phyloP scores from a whole-genome alignment of 1,284 basidiomycete genomes.

The Anthracocystis panici-leucophaei region DNA sequence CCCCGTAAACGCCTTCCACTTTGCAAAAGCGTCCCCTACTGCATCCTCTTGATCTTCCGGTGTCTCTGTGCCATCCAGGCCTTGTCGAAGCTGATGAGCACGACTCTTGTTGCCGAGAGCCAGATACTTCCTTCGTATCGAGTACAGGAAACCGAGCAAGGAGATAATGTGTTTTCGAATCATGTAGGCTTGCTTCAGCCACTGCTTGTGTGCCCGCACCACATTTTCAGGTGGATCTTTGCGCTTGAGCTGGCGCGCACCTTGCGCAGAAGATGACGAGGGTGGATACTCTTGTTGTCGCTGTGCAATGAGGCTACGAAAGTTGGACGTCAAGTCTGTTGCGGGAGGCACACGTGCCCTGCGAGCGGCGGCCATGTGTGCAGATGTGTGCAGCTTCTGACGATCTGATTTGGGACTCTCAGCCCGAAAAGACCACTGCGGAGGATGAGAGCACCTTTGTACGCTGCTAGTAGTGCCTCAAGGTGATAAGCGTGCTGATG shows the following conservation, averaged over 20 bases:
- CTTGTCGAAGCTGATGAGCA: slow-evolving; percentile 22
- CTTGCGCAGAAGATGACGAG: slow-evolving; percentile 26
- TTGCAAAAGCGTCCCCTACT: slow-evolving; percentile 45
- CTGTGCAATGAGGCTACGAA: slow-evolving; percentile 36
- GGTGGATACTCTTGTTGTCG: slow-evolving; percentile 35
- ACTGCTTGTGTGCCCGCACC: slow-evolving; percentile 42
- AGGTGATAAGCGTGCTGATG: neutral
- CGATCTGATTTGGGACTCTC: neutral
- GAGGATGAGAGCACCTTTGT: neutral
- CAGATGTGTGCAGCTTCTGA: neutral
- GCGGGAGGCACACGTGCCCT: slow-evolving; percentile 30
- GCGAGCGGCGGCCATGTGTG: slow-evolving; percentile 20
- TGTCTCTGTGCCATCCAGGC: slow-evolving; percentile 23
- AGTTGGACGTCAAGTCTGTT: slow-evolving; percentile 41
- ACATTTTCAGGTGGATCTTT: slow-evolving; percentile 46
- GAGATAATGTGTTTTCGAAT: slow-evolving; percentile 51
- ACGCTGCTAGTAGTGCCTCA: too few relatives aligned
- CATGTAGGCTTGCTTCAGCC: slow-evolving; percentile 48
- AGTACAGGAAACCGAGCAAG: slow-evolving; percentile 52
- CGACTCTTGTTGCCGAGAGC: slow-evolving; percentile 39
- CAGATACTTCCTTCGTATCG: slow-evolving; percentile 56
- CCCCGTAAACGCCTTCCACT: slow-evolving; percentile 72
- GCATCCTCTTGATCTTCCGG: slow-evolving; percentile 25
- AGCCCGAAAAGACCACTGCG: too few relatives aligned
- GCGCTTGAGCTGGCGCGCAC: slow-evolving; percentile 25